Percentiles rank a stretch among this genome's conserved stretches.
These are phyloP conservation scores for Euryodendron excelsum DNA, from an alignment of 148 eudicot genomes.

Conservation along the genomic window DNA sequence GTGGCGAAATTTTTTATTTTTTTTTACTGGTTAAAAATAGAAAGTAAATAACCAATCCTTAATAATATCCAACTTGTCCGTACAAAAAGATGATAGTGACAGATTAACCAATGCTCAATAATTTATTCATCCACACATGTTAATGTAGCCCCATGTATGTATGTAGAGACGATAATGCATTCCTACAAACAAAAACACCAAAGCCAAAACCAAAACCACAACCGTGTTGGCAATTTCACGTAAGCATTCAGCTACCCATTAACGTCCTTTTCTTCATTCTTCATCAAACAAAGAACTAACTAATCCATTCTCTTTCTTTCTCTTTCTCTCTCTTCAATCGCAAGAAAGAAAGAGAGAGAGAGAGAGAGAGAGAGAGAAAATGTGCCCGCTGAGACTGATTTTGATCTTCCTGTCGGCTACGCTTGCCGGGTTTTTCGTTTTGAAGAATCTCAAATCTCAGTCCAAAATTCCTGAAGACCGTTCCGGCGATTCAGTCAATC, in stretches of 20 bases:
- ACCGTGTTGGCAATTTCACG: background rate
- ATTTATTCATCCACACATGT: too few species aligned
- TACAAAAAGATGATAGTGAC: too few species aligned
- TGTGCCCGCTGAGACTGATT: constrained; percentile 58
- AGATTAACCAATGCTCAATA: too few species aligned
- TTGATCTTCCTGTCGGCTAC: constrained; percentile 59
- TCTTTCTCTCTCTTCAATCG: background rate
- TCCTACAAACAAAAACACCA: too few species aligned
- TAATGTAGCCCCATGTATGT: too few species aligned
- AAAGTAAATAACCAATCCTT: too few species aligned
- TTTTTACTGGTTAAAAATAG: too few species aligned
- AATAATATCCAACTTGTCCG: too few species aligned
- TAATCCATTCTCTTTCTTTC: too few species aligned
- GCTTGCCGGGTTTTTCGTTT: constrained; percentile 54
- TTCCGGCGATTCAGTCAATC: constrained; percentile 1
- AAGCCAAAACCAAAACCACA: background rate
- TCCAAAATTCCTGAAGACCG: constrained; percentile 18
- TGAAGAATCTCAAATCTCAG: constrained; percentile 47
- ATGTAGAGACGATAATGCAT: too few species aligned
- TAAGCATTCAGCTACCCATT: background rate
- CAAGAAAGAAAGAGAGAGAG: background rate
- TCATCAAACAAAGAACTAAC: background rate
- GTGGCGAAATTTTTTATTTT: too few species aligned
- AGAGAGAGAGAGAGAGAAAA: constrained; percentile 21
- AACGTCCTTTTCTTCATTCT: background rate